These are phyloP conservation scores for Drechslerella dactyloides DNA, from an alignment of 2,329 filamentous ascomycete species.

Conservation along the genomic window DNA sequence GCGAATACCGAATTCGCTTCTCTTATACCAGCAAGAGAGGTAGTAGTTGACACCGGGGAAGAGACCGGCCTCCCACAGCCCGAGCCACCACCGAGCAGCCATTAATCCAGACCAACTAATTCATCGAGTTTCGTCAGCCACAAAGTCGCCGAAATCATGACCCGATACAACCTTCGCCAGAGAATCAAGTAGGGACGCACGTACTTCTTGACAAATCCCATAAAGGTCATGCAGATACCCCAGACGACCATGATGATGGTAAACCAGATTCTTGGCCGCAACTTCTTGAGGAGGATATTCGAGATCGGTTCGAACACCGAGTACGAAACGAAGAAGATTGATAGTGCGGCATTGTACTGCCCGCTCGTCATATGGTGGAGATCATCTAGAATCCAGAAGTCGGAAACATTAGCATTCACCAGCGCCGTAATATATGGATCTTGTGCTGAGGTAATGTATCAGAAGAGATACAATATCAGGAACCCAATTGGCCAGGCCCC, in stretches of 20 bases:
- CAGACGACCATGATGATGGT: constrained; percentile 77
- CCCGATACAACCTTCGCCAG: too few species aligned
- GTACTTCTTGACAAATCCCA: constrained; percentile 68
- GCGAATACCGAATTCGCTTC: constrained; percentile 78
- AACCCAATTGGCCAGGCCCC: too few species aligned
- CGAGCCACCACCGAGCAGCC: constrained; percentile 73
- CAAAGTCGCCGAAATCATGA: too few species aligned
- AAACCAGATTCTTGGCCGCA: constrained; percentile 79
- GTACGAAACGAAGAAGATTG: constrained; percentile 88
- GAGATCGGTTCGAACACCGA: constrained; percentile 77
- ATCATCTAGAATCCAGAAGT: constrained; percentile 15
- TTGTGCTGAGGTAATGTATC: too few species aligned
- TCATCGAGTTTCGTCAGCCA: background rate
- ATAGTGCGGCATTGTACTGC: constrained; percentile 76
- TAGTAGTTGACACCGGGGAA: constrained; percentile 82
- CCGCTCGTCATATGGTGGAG: constrained; percentile 64
- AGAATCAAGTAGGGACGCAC: background rate
- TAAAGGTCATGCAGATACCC: constrained; percentile 64
- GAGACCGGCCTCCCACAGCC: constrained; percentile 75
- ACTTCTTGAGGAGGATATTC: constrained; percentile 78
- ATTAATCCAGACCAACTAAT: constrained; percentile 67
- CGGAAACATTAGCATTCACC: constrained; percentile 16
- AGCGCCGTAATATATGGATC: too few species aligned
- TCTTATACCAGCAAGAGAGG: constrained; percentile 81
- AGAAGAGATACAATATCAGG: too few species aligned